These are phyloP conservation scores for Penicillium manginii DNA, from an alignment of 495 filamentous ascomycete species.

Conservation along the genomic window DNA sequence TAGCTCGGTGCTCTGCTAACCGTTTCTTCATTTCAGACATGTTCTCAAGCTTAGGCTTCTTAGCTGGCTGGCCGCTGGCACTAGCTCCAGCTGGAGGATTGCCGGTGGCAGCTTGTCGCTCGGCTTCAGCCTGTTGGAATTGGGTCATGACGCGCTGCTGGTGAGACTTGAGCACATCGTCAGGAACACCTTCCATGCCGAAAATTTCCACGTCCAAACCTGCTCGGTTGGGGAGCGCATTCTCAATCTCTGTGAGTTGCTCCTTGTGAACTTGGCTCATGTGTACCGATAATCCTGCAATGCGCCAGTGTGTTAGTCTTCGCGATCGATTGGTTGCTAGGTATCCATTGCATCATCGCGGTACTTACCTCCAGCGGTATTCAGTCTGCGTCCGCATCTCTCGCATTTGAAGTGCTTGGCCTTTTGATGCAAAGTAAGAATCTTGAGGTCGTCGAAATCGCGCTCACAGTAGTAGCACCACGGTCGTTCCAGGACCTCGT, in stretches of 20 bases:
- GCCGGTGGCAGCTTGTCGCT: conserved; percentile 79
- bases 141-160: conserved; percentile 80
- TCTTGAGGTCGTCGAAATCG: conserved; percentile 96
- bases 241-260: conserved; percentile 79
- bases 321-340: background rate
- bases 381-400: conserved; percentile 80
- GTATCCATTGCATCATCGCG: conserved; percentile 13
- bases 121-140: conserved; percentile 82
- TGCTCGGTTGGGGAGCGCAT: conserved; percentile 82
- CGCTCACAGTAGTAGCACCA: conserved; percentile 99
- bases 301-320: conserved; percentile 15
- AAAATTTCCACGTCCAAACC: conserved; percentile 93
- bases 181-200: conserved; percentile 95
- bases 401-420: conserved; percentile 99
- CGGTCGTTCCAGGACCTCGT: conserved; percentile 83
- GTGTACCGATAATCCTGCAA: conserved; percentile 84
- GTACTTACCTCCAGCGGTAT: conserved; percentile 87
- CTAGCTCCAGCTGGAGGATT: conserved; percentile 71
- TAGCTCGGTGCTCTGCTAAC: conserved; percentile 77
- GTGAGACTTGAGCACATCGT: conserved; percentile 79
- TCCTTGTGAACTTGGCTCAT: conserved; percentile 99
- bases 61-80: conserved; percentile 58
- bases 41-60: conserved; percentile 81
- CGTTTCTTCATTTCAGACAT: conserved; percentile 80
- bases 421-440: conserved; percentile 95